Conservation (phyloP, 805 yeast genomes). For the Candida quercuum region DNA sequence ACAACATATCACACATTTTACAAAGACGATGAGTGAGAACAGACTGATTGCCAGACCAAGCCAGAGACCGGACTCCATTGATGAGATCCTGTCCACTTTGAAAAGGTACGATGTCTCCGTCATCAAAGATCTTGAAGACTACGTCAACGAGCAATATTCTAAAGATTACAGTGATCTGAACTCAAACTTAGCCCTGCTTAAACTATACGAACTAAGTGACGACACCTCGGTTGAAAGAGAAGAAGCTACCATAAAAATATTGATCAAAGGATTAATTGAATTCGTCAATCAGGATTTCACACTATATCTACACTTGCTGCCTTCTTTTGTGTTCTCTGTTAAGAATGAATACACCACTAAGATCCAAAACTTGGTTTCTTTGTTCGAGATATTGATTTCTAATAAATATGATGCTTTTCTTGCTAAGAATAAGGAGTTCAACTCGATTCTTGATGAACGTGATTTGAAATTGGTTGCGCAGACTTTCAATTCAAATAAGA, state of each 20-base stretch:
- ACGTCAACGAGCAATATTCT: constrained; percentile 33
- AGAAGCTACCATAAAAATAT: constrained; percentile 31
- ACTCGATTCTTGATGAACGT: constrained; percentile 12
- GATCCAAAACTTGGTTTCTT: constrained; percentile 18
- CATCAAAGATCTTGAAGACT: constrained; percentile 39
- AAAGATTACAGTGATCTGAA: constrained; percentile 32
- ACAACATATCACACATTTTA: background rate
- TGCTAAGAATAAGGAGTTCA: constrained; percentile 18
- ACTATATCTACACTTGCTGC: constrained; percentile 39
- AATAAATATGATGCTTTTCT: constrained; percentile 18
- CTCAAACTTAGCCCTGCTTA: constrained; percentile 42
- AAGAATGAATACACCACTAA: constrained; percentile 21
- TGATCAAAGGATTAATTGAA: constrained; percentile 35
- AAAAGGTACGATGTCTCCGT: constrained; percentile 40
- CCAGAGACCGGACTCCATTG: constrained; percentile 35
- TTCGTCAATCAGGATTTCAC: constrained; percentile 39
- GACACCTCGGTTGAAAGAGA: constrained; percentile 32
- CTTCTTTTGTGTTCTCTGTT: constrained; percentile 29
- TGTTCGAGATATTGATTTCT: constrained; percentile 19
- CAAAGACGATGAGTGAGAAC: constrained; percentile 21
- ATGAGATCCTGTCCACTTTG: constrained; percentile 34
- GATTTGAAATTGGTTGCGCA: constrained; percentile 13
- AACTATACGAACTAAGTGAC: constrained; percentile 34
- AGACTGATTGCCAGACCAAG: constrained; percentile 29
- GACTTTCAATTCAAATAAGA: constrained; percentile 16